Base-by-base conservation (phyloP, 2,329 filamentous ascomycete species). In the Xylariaceae sp. region DNA sequence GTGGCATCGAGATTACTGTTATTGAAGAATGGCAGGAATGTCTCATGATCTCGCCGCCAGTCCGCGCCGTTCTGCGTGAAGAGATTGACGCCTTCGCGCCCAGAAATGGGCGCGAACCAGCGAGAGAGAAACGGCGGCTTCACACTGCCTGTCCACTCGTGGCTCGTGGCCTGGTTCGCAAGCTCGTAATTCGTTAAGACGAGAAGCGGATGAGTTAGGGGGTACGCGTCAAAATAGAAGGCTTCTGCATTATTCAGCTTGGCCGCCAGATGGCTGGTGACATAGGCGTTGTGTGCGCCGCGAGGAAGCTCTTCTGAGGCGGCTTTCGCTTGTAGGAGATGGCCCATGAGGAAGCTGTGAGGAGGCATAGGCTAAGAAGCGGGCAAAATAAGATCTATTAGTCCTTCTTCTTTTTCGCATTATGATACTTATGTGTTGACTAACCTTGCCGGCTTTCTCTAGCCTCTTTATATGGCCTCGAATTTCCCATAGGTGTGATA, bases 41-140 rank as follows among this genome's bases (percentile, higher is more conserved):
- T 60, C 33, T 65, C 61, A 39, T 68, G 64, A 39, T 72, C 65
- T 34, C 56, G 61, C 58, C 65, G 71, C 71, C 71, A 73, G 14
- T 66, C 62, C 5, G 53, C 61, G 17, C 69, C 71, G 56, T 73
- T 73, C 40, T 69, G 64, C 21, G 70, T 70, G 56, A 73, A 73
- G 37, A 72, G 67, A 45, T 69, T 72, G 12, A 63, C 46, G 3
- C 71, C 71, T 19, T 60, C 63, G 28, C 59, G 59, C 11, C 68
- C 67, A 1, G 71, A 68, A 44, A 73, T 73, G 39, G 70, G 69
- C 4, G 60, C 61, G 43, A 73, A 73, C 71, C 71, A 73, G 33
- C 58, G 57, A 7, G 31, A 49, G n/a, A 73, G 65, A 28, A 34
- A 60, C 9, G 51, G 34, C 4, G 71, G 71, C 59, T 73, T 73